Base-by-base conservation (phyloP, 192 early-diverging fungal genomes). In the Coemansia sp. region DNA sequence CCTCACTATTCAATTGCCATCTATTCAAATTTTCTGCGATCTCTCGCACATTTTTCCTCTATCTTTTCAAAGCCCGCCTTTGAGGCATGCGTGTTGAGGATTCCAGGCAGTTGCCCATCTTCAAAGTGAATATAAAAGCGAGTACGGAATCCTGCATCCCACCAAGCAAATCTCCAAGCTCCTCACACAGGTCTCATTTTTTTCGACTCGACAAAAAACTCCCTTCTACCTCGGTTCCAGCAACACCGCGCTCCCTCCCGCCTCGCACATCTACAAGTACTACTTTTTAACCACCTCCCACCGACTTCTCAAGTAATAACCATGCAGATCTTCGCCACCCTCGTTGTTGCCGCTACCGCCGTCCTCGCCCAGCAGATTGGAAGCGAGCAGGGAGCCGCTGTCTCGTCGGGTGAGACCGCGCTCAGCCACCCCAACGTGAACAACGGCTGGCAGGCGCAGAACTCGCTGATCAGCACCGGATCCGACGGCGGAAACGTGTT, bases 281-380 rank as follows among this genome's bases (percentile, higher is more conserved):
- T 17, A 42, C 32, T 24, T 49, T 20, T 32, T 25, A 6, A n/a
- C n/a, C n/a, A n/a, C n/a, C n/a, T 43, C 14, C 29, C 59, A 17
- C 17, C 15, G n/a, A n/a, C n/a, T 12, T 20, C 32, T 3, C 15
- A 15, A 59, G 22, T 19, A 59, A 8, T 17, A 67, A 70, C 62
- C 61, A 82, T 82, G 79, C 70, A 82, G 79, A 70, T 82, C 65
- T 68, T 76, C 56, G 64, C 79, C 31, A 73, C 79, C 49, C 79
- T 82, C 39, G 60, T 82, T 64, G 70, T 82, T 62, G 79, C 79
- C 71, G 70, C 79, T 20, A 66, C 74, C 74, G 74, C 71, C 74
- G 79, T 76, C 12, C 39, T 76, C 25, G 79, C 74, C 43, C 79
- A 82, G 79, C 70, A 82, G 63, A 24, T 73, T 49, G 79, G 74